phyloP scores from a whole-genome alignment of 805 yeast species.

The Nakazawaea laoshanensis region DNA sequence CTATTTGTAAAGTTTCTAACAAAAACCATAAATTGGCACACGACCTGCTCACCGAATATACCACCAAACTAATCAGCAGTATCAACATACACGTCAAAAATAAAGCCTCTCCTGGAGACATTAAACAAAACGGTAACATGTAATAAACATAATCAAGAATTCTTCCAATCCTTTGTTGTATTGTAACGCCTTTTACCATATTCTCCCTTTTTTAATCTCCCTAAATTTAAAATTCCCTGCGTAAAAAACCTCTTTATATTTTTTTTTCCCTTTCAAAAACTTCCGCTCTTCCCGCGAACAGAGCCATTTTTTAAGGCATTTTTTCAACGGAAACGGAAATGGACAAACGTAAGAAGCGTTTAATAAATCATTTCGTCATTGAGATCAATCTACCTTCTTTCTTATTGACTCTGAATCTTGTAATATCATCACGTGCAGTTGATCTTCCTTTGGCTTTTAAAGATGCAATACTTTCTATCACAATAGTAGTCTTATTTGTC shows the following conservation, averaged over 20 bases:
- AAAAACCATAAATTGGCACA: neutral
- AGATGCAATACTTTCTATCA: conserved; percentile 7
- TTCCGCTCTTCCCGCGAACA: too few species aligned
- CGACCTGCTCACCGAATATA: conserved; percentile 3
- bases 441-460: conserved; percentile 7
- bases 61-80: neutral
- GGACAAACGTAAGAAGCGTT: too few species aligned
- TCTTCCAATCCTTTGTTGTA: too few species aligned
- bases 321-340: too few species aligned
- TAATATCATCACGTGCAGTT: conserved; percentile 4
- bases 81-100: neutral
- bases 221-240: too few species aligned
- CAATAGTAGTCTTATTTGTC: conserved; percentile 2
- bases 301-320: too few species aligned
- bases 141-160: conserved; percentile 1
- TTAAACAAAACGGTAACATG: conserved; percentile 4
- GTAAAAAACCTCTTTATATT: too few species aligned
- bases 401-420: conserved; percentile 1
- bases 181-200: too few species aligned
- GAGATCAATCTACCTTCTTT: too few species aligned
- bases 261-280: too few species aligned
- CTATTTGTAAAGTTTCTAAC: neutral
- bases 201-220: too few species aligned
- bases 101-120: conserved; percentile 5
- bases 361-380: too few species aligned